Evolutionary conservation across 2,329 filamentous ascomycete genomes (phyloP).

Genomic region (Fonsecaea multimorphosa): DNA sequence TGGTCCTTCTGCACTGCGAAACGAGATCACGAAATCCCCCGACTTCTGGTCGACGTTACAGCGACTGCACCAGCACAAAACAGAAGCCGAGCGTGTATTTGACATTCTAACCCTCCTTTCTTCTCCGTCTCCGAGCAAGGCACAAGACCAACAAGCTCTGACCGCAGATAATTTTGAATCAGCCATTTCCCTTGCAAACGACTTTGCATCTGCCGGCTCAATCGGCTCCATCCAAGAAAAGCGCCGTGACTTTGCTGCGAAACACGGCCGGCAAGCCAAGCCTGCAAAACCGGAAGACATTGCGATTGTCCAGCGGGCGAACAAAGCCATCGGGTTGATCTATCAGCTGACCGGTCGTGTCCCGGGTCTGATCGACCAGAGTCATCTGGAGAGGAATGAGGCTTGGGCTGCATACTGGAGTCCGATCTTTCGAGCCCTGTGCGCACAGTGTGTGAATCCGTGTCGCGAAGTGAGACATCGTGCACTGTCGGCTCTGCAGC

Average conservation of each 20-base stretch:
- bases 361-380: slow-evolving; percentile 86
- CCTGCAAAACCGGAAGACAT: slow-evolving; percentile 61
- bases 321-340: slow-evolving; percentile 80
- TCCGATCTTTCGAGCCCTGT: slow-evolving; percentile 87
- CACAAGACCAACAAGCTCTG: slow-evolving; percentile 72
- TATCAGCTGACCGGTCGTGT: slow-evolving; percentile 82
- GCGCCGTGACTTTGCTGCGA: slow-evolving; percentile 38
- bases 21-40: slow-evolving; percentile 92
- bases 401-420: slow-evolving; percentile 99
- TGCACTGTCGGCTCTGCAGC: slow-evolving; percentile 83
- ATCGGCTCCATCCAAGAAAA: slow-evolving; percentile 49
- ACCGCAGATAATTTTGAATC: slow-evolving; percentile 96
- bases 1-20: slow-evolving; percentile 76
- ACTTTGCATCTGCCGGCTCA: slow-evolving; percentile 84
- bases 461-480: slow-evolving; percentile 91
- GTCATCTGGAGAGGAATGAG: slow-evolving; percentile 85
- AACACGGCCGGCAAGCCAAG: slow-evolving; percentile 36
- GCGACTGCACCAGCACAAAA: slow-evolving; percentile 70
- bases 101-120: slow-evolving; percentile 82
- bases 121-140: slow-evolving; percentile 50
- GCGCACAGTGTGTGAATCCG: slow-evolving; percentile 89
- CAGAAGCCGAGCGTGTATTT: slow-evolving; percentile 80
- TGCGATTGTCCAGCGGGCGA: slow-evolving; percentile 75
- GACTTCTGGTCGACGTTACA: slow-evolving; percentile 96
- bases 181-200: slow-evolving; percentile 80